Evolutionary conservation across 306 rosid genomes (phyloP), one percentile per base, ranked within the genome.

Genomic region (Inga leiocalycina): DNA sequence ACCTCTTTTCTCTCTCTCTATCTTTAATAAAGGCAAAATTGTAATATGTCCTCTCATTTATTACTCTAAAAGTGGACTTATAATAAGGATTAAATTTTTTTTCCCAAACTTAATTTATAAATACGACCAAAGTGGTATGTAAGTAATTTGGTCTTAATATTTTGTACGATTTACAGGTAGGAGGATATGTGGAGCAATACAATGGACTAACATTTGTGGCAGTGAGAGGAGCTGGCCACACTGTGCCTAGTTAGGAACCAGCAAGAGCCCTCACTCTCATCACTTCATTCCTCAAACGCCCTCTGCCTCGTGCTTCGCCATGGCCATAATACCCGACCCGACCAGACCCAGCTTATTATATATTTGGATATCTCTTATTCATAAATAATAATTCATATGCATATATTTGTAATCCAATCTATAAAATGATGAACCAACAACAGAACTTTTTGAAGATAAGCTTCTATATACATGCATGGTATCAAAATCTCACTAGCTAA

Each of bases 161-260:
- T 49, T 49, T 48, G 14, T 15, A 13, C 54, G 17, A 19, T 54
- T 19, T 59, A 59, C 32, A 22, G 65, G 65, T 59, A 76, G 95
- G 95, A 83, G 89, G 92, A 54, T 89, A 91, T 82, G 91, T 85
- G 9, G 85, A 74, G 61, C 82, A 61, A 67, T 89, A 91, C 88
- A 69, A 84, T 37, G 93, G 93, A 43, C 8, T 91, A 77, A 76
- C 85, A 56, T 85, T 89, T 65, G 71, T 80, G 1, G 88, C 93
- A 5, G 79, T 89, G 14, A 88, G 91, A 74, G 95, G 89, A 78
- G 92, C 95, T 6, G 95, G 92, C 45, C 93, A 89, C 73, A 5
- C 37, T 30, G 93, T 86, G 87, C 93, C 92, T 24, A 91, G 91
- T 68, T 89, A 86, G 85, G 88, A 88, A 82, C 95, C 95, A 4